phyloP scores from a whole-genome alignment of 768 basidiomycete genomes.

The Lactarius akahatsu region DNA sequence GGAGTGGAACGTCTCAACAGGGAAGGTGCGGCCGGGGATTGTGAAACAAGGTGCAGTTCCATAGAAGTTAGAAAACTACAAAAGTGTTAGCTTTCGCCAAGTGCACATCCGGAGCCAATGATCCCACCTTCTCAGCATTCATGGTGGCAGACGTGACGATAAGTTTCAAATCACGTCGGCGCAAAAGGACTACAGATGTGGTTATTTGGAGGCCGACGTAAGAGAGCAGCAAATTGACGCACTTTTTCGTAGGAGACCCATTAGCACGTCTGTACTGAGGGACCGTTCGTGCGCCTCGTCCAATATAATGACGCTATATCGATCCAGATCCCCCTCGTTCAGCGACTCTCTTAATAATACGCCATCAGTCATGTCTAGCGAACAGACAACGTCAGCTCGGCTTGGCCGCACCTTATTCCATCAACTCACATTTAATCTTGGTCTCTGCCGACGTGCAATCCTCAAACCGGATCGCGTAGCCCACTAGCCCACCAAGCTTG shows the following conservation, averaged over 20 bases:
- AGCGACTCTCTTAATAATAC: constrained; percentile 96
- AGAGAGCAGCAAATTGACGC: constrained; percentile 33
- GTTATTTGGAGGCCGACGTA: constrained; percentile 7
- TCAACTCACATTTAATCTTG: constrained; percentile 87
- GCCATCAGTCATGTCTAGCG: constrained; percentile 95
- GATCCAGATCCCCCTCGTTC: constrained; percentile 97
- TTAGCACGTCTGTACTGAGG: constrained; percentile 94
- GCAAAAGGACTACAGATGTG: constrained; percentile 58
- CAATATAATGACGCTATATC: constrained; percentile 96
- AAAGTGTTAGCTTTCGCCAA: not conserved
- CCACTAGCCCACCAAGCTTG: constrained; percentile 86
- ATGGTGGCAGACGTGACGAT: constrained; percentile 99
- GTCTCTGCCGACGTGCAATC: constrained; percentile 94
- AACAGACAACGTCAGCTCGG: not conserved
- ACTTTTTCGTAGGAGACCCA: constrained; percentile 96
- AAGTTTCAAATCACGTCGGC: constrained; percentile 89
- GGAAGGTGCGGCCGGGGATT: constrained; percentile 93
- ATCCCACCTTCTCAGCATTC: constrained; percentile 92
- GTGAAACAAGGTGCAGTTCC: constrained; percentile 94
- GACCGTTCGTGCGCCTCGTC: constrained; percentile 99
- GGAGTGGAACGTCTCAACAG: constrained; percentile 93
- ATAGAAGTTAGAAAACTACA: constrained; percentile 92
- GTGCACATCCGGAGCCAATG: too few relatives aligned
- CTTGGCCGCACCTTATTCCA: not conserved
- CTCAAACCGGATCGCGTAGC: constrained; percentile 98